Base-by-base conservation (phyloP, 495 filamentous ascomycete genomes). In the Penicillium odoratum region DNA sequence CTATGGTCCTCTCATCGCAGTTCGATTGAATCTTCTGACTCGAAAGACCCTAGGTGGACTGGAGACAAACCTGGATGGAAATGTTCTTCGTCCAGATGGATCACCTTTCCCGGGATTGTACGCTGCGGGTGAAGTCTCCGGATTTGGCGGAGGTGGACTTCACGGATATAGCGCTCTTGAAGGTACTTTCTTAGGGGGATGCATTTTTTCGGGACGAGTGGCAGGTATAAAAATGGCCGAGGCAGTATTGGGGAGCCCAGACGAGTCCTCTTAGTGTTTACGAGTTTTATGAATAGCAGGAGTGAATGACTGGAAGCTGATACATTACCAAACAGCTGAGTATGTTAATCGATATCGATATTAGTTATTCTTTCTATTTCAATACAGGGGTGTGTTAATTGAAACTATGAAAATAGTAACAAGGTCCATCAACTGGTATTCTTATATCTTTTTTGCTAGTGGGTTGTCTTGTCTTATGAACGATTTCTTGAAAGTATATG, bases 1-100 rank as follows among this genome's bases (percentile, higher is more conserved):
- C 5, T 21, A 53, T 44, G 51, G 51, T 4, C 51, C 51, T 7
- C 21, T 53, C 1, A 43, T 53, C 13, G 51, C 51, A 9, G 33
- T 53, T 15, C 51, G 51, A 13, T 42, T 53, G 51, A 53, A 53
- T 18, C 38, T 53, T 18, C 26, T 53, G 36, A 53, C 51, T n/a
- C 51, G 51, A 40, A 53, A 53, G 21, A 53, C 34, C 6, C 11
- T 53, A 2, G 51, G 51, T 15, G 51, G 51, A n/a, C 6, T 53
- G 21, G 34, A 53, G 8, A 29, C 51, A 3, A 53, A 53, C 13
- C 15, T 53, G 7, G 38, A 53, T 26, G 51, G 51, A 16, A 53
- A 53, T 30, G 51, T 53, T 0, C 51, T 53, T 29, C 51, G 51
- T 25, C 36, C 51, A 15, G 51, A 53, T 30, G 51, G 51, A 16